These are phyloP conservation scores for Aspergillus intermedius DNA, from an alignment of 2,329 filamentous ascomycete species.

Conservation along the genomic window DNA sequence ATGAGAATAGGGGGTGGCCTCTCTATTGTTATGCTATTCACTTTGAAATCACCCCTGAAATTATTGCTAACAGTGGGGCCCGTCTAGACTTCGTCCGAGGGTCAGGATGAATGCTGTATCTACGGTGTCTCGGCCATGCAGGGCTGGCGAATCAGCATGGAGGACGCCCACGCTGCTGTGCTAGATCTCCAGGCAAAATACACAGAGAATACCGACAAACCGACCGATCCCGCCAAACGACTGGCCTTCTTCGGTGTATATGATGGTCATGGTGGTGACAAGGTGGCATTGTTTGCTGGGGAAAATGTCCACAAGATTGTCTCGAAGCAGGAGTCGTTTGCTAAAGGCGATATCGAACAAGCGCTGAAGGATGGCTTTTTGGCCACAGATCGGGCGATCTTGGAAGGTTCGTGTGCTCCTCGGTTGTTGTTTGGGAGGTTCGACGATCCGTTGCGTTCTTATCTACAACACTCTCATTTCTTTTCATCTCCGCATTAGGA, in stretches of 20 bases:
- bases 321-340: conserved; percentile 89
- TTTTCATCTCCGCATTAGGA: conserved; percentile 4
- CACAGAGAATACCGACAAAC: conserved; percentile 44
- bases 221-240: conserved; percentile 62
- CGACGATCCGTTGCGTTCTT: background rate
- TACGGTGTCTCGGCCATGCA: conserved; percentile 98
- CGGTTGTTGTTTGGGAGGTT: background rate
- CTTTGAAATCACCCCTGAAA: background rate
- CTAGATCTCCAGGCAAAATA: conserved; percentile 71
- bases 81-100: conserved; percentile 71
- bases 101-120: conserved; percentile 85
- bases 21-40: too few relatives aligned
- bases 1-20: too few relatives aligned
- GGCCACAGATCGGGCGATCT: conserved; percentile 88
- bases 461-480: background rate
- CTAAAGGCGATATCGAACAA: conserved; percentile 85
- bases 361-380: conserved; percentile 95
- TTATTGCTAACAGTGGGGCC: conserved; percentile 7
- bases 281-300: conserved; percentile 88
- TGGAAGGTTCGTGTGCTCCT: conserved; percentile 64
- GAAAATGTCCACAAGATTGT: conserved; percentile 92
- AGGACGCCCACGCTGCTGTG: conserved; percentile 85
- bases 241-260: conserved; percentile 97
- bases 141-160: conserved; percentile 99
- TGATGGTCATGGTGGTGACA: conserved; percentile 94